Percentiles rank a stretch among this genome's conserved stretches.
These are phyloP conservation scores for Sporisorium exsertum DNA, from an alignment of 1,284 basidiomycete species.

Conservation along the genomic window DNA sequence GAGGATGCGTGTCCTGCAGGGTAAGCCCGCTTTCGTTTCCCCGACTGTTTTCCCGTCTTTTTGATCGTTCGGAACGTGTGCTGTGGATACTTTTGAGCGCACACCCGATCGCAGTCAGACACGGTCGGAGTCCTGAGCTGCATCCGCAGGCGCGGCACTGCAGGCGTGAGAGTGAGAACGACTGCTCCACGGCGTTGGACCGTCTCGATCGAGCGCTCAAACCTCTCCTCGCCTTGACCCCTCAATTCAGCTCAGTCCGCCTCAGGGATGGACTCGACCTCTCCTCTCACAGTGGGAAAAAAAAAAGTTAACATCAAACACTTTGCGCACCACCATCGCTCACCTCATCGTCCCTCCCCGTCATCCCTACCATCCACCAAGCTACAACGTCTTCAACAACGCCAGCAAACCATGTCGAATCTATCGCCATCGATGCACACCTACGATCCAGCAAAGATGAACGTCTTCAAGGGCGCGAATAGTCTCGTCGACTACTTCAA, in stretches of 20 bases:
- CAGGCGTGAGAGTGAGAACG: background rate
- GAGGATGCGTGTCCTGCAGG: background rate
- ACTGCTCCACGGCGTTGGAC: background rate
- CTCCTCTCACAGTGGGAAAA: background rate
- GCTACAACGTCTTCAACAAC: background rate
- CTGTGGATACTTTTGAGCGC: background rate
- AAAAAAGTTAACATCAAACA: constrained; percentile 14
- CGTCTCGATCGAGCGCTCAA: background rate
- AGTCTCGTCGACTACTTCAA: constrained; percentile 47
- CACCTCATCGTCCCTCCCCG: background rate
- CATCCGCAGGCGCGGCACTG: too few relatives aligned
- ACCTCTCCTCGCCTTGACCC: background rate
- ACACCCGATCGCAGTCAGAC: background rate
- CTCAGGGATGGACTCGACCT: background rate
- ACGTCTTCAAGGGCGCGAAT: constrained; percentile 43
- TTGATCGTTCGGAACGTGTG: background rate
- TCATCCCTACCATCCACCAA: background rate
- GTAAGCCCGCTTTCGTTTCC: background rate
- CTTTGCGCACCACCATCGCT: background rate
- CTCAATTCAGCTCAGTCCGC: background rate
- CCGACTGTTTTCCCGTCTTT: background rate
- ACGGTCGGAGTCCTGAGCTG: too few relatives aligned
- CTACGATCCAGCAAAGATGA: constrained; percentile 23
- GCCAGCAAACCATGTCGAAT: background rate
- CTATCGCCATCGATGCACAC: background rate